A percentile compares a stretch with the other conserved stretches of the same genome.
phyloP scores from a whole-genome alignment of 164 flowering plant species.

The Houttuynia cordata region DNA sequence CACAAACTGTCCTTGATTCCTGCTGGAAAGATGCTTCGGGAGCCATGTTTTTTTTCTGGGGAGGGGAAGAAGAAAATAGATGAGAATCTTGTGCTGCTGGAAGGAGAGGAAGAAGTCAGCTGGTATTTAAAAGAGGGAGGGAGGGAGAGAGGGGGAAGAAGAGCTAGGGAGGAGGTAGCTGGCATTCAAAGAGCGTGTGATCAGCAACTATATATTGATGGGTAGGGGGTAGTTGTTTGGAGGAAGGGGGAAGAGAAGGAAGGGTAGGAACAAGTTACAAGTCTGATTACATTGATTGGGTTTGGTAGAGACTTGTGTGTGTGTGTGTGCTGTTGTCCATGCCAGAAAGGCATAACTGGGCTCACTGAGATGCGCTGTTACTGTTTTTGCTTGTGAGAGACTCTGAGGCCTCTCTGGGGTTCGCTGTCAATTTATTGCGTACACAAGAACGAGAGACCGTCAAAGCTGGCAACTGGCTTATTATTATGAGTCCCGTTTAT shows the following conservation, averaged over 20 bases:
- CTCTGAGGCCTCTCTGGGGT: too few species aligned
- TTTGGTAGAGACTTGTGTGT: neutral
- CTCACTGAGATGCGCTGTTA: too few species aligned
- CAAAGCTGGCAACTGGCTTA: too few species aligned
- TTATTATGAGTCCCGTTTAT: too few species aligned
- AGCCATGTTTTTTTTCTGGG: conserved; percentile 20
- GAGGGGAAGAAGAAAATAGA: conserved; percentile 2
- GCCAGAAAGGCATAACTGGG: too few species aligned
- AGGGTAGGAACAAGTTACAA: neutral
- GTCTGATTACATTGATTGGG: neutral
- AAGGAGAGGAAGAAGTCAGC: conserved; percentile 1
- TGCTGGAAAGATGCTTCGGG: conserved; percentile 9
- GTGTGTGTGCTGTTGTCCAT: too few species aligned
- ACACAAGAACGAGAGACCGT: too few species aligned
- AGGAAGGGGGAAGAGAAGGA: neutral
- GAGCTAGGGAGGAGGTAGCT: neutral
- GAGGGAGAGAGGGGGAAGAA: neutral
- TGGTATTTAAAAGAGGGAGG: conserved; percentile 6
- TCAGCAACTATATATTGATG: conserved; percentile 10
- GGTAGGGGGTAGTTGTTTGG: conserved; percentile 21
- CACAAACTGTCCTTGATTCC: conserved; percentile 36
- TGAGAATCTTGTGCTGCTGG: neutral
- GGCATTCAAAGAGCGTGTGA: conserved; percentile 27
- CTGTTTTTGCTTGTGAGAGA: too few species aligned
- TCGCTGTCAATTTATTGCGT: too few species aligned